These are phyloP conservation scores for Boeremia lycopersici DNA, from an alignment of 2,329 filamentous ascomycete genomes.

Conservation along the genomic window DNA sequence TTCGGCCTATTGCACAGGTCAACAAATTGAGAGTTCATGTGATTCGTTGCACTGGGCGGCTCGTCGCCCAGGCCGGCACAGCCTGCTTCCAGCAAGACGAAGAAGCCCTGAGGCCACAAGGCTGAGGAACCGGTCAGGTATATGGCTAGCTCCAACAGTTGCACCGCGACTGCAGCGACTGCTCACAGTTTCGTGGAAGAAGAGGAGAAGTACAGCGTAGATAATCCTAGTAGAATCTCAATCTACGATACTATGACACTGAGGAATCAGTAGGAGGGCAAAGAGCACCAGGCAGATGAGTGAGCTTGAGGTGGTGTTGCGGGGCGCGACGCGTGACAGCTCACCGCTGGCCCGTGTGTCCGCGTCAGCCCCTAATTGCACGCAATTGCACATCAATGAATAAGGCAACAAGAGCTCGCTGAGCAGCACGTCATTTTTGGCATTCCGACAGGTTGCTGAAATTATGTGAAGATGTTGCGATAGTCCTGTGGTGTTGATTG, in stretches of 20 bases:
- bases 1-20: neutral
- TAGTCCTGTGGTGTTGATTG: neutral
- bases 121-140: neutral
- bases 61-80: neutral
- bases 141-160: too few relatives aligned
- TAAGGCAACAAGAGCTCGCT: neutral
- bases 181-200: neutral
- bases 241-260: too few relatives aligned
- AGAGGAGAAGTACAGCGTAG: neutral
- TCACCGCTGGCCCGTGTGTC: neutral
- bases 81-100: neutral
- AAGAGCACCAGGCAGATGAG: neutral
- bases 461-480: neutral
- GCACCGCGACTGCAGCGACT: neutral
- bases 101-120: neutral
- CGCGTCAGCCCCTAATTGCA: neutral
- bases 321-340: neutral
- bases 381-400: neutral
- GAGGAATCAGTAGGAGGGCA: neutral
- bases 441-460: neutral
- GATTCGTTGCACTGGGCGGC: neutral
- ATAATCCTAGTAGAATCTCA: too few relatives aligned
- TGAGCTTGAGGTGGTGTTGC: neutral
- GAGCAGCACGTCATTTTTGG: neutral
- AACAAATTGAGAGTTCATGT: neutral